phyloP scores from a whole-genome alignment of 2,329 filamentous ascomycete species.

The Exophiala spinifera region DNA sequence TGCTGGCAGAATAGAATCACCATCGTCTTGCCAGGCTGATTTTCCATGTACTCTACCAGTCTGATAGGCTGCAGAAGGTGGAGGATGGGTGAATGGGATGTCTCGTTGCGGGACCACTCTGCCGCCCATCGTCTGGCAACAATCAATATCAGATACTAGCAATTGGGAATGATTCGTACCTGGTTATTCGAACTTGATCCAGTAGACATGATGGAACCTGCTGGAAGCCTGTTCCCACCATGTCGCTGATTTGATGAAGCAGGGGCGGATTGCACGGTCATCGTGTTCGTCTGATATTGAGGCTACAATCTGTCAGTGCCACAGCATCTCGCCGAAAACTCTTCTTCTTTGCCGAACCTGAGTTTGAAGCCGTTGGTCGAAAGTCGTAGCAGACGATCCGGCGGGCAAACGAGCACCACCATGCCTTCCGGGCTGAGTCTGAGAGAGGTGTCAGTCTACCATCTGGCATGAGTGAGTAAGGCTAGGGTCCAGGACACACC shows the following conservation, averaged over 20 bases:
- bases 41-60: background rate
- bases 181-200: background rate
- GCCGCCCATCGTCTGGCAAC: background rate
- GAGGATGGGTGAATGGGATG: background rate
- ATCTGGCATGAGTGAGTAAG: background rate
- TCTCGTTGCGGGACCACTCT: background rate
- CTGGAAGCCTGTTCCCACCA: background rate
- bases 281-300: background rate
- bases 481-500: background rate
- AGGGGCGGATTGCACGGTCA: background rate
- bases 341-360: background rate
- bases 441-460: background rate
- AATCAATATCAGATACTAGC: background rate
- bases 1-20: background rate
- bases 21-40: background rate
- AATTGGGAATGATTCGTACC: background rate
- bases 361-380: background rate
- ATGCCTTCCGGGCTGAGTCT: constrained; percentile 6
- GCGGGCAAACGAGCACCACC: constrained; percentile 2
- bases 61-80: background rate
- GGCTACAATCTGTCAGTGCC: background rate
- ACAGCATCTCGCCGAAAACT: background rate
- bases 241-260: background rate
- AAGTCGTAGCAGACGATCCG: background rate
- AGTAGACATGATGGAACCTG: background rate